These are phyloP conservation scores for Musa schizocarpa DNA, from an alignment of 176 grass and related monocot species.

Conservation along the genomic window DNA sequence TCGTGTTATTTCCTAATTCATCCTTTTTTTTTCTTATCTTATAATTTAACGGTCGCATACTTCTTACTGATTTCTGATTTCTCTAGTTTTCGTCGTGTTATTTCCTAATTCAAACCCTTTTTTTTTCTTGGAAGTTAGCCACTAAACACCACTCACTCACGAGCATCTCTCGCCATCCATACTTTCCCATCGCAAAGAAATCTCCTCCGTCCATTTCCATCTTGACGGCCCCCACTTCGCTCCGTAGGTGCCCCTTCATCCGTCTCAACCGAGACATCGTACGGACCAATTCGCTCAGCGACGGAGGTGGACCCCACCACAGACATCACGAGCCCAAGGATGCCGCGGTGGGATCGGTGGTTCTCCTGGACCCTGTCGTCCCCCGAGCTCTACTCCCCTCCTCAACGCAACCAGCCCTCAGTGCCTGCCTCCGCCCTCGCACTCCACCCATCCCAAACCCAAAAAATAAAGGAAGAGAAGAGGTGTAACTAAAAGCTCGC, in stretches of 20 bases:
- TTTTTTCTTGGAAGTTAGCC: too few relatives aligned
- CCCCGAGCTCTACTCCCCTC: too few relatives aligned
- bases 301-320: too few relatives aligned
- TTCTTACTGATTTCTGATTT: too few relatives aligned
- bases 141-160: not conserved
- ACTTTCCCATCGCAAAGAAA: not conserved
- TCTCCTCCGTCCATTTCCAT: not conserved
- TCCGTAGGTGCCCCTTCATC: not conserved
- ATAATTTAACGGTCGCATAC: too few relatives aligned
- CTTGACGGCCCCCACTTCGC: not conserved
- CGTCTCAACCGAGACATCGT: not conserved
- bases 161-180: not conserved
- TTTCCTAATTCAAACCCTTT: too few relatives aligned
- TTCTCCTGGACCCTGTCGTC: too few relatives aligned
- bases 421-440: not conserved
- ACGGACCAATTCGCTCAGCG: not conserved
- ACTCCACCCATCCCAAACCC: not conserved
- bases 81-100: too few relatives aligned
- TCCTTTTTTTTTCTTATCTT: too few relatives aligned
- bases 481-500: not conserved
- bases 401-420: not conserved
- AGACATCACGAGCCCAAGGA: too few relatives aligned
- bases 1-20: too few relatives aligned
- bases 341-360: too few relatives aligned
- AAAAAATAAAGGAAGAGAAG: not conserved